phyloP scores from a whole-genome alignment of 176 grass and related monocot species.

The Luzula sylvatica region DNA sequence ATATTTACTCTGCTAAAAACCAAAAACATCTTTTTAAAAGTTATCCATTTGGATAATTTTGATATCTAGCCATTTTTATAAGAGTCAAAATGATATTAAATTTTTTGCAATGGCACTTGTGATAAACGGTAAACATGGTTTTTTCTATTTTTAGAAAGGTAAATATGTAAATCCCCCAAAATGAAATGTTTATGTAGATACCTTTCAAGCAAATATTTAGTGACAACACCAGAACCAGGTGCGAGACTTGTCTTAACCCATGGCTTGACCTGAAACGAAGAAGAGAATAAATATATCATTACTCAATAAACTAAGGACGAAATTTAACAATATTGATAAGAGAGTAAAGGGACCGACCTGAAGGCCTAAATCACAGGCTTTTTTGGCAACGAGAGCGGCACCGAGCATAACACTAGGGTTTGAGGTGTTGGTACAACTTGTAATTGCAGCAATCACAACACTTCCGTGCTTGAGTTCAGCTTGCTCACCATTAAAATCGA shows the following conservation, averaged over 20 bases:
- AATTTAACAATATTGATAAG: too few relatives aligned
- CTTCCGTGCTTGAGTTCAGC: slow-evolving; percentile 79
- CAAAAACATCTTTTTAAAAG: too few relatives aligned
- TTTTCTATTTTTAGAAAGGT: too few relatives aligned
- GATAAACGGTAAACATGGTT: too few relatives aligned
- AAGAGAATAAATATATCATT: too few relatives aligned
- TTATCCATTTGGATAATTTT: too few relatives aligned
- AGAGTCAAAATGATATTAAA: too few relatives aligned
- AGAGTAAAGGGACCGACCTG: slow-evolving; percentile 31
- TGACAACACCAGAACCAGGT: slow-evolving; percentile 91
- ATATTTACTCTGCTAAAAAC: too few relatives aligned
- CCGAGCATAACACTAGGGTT: slow-evolving; percentile 96
- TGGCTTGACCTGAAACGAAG: slow-evolving; percentile 70
- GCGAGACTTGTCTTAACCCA: slow-evolving; percentile 96
- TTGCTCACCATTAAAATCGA: slow-evolving; percentile 64
- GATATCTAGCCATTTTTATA: too few relatives aligned
- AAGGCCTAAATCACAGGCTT: slow-evolving; percentile 71
- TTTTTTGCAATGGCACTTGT: too few relatives aligned
- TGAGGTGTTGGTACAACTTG: slow-evolving; percentile 92
- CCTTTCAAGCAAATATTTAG: slow-evolving; percentile 90
- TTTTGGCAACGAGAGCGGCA: slow-evolving; percentile 88
- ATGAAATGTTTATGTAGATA: slow-evolving; percentile 4
- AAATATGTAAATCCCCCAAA: too few relatives aligned
- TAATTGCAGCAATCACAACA: slow-evolving; percentile 96
- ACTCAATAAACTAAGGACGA: too few relatives aligned